phyloP scores from a whole-genome alignment of 805 yeast species.

The Pichia thaimueangensis region DNA sequence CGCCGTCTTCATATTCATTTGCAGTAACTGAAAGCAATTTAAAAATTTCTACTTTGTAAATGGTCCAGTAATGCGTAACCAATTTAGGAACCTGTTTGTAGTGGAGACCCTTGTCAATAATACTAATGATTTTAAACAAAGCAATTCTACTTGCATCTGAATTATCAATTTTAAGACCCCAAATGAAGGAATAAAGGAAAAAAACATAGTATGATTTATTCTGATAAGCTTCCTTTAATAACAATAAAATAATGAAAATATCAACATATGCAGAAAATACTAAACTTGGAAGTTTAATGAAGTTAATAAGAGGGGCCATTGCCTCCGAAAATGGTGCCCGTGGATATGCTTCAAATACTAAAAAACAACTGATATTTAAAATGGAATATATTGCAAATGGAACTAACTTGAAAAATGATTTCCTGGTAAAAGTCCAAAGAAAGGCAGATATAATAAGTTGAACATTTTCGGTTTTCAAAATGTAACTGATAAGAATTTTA shows the following conservation, averaged over 20 bases:
- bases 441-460: constrained; percentile 32
- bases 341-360: constrained; percentile 31
- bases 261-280: constrained; percentile 35
- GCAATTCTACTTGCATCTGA: constrained; percentile 31
- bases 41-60: background rate
- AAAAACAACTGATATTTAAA: constrained; percentile 32
- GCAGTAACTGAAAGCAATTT: background rate
- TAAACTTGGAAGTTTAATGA: constrained; percentile 33
- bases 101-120: constrained; percentile 16
- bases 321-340: constrained; percentile 28
- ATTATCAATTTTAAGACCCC: constrained; percentile 35
- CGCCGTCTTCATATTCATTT: no score
- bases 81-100: background rate
- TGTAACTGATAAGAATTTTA: constrained; percentile 28
- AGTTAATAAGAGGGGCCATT: constrained; percentile 31
- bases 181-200: constrained; percentile 30
- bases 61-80: background rate
- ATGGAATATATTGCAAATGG: constrained; percentile 38
- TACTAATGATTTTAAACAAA: constrained; percentile 19
- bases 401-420: constrained; percentile 30
- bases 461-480: constrained; percentile 36
- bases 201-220: constrained; percentile 27
- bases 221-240: constrained; percentile 26
- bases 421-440: constrained; percentile 33
- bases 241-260: constrained; percentile 26